Evolutionary conservation across 306 rosid genomes (phyloP).

Genomic region (Canavalia gladiata): DNA sequence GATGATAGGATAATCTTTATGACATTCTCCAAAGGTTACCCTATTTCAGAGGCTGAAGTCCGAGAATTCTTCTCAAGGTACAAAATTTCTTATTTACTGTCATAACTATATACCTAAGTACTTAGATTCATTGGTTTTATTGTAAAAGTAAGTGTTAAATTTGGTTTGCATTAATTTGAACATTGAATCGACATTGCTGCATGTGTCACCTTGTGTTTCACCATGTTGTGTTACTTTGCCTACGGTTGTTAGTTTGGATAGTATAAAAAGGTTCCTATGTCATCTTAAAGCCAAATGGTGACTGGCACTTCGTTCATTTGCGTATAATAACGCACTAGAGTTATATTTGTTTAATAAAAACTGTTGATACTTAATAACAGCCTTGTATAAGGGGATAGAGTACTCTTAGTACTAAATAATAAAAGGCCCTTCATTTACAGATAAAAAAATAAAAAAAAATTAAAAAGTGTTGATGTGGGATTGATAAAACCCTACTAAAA

Average conservation of each 20-base stretch:
- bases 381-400: no score
- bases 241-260: neutral
- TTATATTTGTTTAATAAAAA: neutral
- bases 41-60: constrained; percentile 62
- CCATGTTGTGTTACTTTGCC: neutral
- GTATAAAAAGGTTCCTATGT: neutral
- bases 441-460: no score
- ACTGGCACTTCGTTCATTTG: no score
- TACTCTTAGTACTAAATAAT: no score
- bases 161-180: neutral
- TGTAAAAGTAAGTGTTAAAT: neutral
- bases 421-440: no score
- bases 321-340: neutral
- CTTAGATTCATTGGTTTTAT: neutral
- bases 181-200: neutral
- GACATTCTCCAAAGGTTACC: constrained; percentile 77
- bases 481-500: neutral
- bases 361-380: neutral
- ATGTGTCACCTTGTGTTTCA: neutral
- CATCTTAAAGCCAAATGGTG: neutral
- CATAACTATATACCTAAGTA: neutral
- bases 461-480: neutral
- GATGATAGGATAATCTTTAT: constrained; percentile 72
- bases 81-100: neutral
- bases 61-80: constrained; percentile 60